Percentiles rank a stretch among this genome's conserved stretches.
phyloP scores from a whole-genome alignment of 495 filamentous ascomycete species.

The Hyaloscypha hepaticicola region DNA sequence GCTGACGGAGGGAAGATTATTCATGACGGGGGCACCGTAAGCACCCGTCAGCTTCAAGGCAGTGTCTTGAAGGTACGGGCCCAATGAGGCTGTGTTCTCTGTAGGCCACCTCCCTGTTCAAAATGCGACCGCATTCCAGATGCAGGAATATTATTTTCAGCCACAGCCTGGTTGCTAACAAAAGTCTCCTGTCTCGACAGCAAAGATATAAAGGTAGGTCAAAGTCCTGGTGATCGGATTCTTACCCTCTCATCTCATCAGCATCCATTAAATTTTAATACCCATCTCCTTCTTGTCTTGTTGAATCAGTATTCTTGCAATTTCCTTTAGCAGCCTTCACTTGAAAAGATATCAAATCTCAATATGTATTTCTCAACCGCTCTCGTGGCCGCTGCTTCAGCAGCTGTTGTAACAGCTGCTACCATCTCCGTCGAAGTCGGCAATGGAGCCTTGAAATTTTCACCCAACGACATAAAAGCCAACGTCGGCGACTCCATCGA shows the following conservation, averaged over 20 bases:
- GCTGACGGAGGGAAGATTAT: background rate
- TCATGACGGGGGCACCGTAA: background rate
- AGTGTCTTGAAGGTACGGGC: no score
- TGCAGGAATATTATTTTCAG: background rate
- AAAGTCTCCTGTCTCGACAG: background rate
- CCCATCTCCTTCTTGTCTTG: background rate
- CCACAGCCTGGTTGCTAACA: background rate
- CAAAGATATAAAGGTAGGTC: background rate
- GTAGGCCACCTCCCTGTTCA: background rate
- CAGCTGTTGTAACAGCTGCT: background rate
- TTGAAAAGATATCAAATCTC: background rate
- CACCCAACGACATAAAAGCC: constrained; percentile 20
- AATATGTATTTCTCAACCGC: background rate
- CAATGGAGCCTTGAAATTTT: constrained; percentile 10
- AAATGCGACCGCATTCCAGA: background rate
- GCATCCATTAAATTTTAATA: background rate
- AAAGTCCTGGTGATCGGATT: background rate
- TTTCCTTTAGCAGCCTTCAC: background rate
- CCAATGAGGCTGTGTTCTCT: background rate
- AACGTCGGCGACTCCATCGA: constrained; percentile 18
- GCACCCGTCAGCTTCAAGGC: background rate
- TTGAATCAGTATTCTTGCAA: background rate
- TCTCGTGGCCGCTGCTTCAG: background rate
- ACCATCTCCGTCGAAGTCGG: constrained; percentile 18
- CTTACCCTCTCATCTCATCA: background rate